These are phyloP conservation scores for Thinopyrum elongatum DNA, from an alignment of 176 grass and related monocot genomes.

Conservation along the genomic window DNA sequence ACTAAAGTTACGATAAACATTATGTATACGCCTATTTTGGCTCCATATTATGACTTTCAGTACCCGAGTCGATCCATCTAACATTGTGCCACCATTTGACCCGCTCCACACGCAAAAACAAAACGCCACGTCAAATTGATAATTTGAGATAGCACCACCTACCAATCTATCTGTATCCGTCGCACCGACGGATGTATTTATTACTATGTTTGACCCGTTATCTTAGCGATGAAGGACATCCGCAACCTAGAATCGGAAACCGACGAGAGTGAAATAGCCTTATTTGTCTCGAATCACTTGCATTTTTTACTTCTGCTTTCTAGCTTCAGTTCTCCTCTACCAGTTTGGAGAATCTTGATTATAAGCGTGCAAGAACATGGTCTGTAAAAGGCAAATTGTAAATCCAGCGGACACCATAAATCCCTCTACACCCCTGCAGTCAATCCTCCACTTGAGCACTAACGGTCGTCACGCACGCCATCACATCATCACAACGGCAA, in stretches of 20 bases:
- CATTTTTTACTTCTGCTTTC: not conserved
- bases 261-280: not conserved
- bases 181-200: not conserved
- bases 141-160: not conserved
- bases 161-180: not conserved
- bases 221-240: not conserved
- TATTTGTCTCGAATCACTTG: not conserved
- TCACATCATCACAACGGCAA: not conserved
- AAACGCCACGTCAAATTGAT: not conserved
- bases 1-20: too few species aligned
- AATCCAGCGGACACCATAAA: not conserved
- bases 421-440: not conserved
- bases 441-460: not conserved
- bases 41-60: too few species aligned
- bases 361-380: not conserved
- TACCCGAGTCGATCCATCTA: not conserved
- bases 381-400: not conserved
- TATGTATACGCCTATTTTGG: too few species aligned
- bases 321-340: not conserved
- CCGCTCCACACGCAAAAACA: not conserved
- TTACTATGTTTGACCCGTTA: not conserved
- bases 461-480: not conserved
- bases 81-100: not conserved
- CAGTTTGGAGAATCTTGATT: not conserved
- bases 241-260: not conserved